phyloP scores from a whole-genome alignment of 2,329 filamentous ascomycete genomes.

The Laburnicola sp. region DNA sequence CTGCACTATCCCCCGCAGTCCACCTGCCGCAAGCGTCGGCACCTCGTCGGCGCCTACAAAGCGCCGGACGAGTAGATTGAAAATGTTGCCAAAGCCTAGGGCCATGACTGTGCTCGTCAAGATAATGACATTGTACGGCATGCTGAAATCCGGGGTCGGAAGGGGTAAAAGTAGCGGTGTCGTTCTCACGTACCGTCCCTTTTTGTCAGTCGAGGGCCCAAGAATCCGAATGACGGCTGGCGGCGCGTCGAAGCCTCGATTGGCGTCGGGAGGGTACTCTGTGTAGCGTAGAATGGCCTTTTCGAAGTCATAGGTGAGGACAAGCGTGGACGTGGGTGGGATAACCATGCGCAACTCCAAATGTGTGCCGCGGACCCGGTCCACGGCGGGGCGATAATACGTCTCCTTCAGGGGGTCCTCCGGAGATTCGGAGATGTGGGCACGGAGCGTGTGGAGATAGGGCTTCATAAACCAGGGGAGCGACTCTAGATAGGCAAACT shows the following conservation, averaged over 20 bases:
- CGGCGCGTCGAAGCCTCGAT: conserved; percentile 93
- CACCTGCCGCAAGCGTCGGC: conserved; percentile 17
- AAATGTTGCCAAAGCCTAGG: conserved; percentile 90
- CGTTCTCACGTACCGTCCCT: conserved; percentile 71
- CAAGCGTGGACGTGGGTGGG: conserved; percentile 78
- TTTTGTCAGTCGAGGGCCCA: conserved; percentile 41
- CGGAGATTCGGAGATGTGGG: conserved; percentile 59
- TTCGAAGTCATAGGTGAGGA: conserved; percentile 93
- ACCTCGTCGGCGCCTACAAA: conserved; percentile 87
- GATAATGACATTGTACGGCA: conserved; percentile 99
- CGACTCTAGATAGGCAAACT: conserved; percentile 91
- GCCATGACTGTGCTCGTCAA: conserved; percentile 96
- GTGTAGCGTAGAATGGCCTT: conserved; percentile 95
- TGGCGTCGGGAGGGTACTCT: conserved; percentile 96
- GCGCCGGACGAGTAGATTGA: conserved; percentile 85
- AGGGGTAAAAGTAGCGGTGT: conserved; percentile 86
- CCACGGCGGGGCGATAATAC: conserved; percentile 88
- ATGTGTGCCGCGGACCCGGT: conserved; percentile 85
- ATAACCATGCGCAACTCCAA: conserved; percentile 82
- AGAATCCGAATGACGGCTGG: conserved; percentile 86
- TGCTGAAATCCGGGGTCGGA: conserved; percentile 96
- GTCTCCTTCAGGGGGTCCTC: conserved; percentile 72
- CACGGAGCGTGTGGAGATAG: conserved; percentile 86
- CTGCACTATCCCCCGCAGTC: conserved; percentile 25
- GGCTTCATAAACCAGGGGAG: conserved; percentile 98